Conservation (phyloP, 2,329 filamentous ascomycete species). For the Nakataea oryzae region DNA sequence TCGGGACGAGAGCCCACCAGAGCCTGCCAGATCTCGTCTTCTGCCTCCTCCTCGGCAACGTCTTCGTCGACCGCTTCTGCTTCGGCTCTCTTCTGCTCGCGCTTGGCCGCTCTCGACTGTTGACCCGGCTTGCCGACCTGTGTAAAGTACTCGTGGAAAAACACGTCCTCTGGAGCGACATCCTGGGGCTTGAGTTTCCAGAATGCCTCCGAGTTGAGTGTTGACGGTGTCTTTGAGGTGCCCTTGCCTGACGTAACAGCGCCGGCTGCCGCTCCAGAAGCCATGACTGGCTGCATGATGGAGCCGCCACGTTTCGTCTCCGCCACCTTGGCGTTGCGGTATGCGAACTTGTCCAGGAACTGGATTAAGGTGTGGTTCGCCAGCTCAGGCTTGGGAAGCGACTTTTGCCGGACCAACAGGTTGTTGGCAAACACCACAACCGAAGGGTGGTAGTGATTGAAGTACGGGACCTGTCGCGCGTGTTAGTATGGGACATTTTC, state of each 20-base stretch:
- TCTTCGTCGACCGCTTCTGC: conserved; percentile 66
- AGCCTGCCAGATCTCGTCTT: conserved; percentile 23
- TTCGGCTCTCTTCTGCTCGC: conserved; percentile 49
- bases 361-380: conserved; percentile 84
- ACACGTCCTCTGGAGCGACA: conserved; percentile 83
- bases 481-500: conserved; percentile 11
- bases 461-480: conserved; percentile 44
- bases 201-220: conserved; percentile 79
- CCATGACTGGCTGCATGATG: conserved; percentile 86
- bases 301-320: conserved; percentile 64
- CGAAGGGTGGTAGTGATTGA: conserved; percentile 84
- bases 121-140: conserved; percentile 55
- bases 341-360: conserved; percentile 98
- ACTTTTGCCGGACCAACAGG: conserved; percentile 56
- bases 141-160: conserved; percentile 97
- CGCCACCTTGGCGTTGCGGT: conserved; percentile 76
- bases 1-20: conserved; percentile 22
- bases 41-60: conserved; percentile 44
- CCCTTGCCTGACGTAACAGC: conserved; percentile 44
- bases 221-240: conserved; percentile 20
- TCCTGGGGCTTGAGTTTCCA: conserved; percentile 86
- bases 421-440: conserved; percentile 73
- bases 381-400: conserved; percentile 82
- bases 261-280: conserved; percentile 40
- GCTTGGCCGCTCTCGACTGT: conserved; percentile 38